These are phyloP conservation scores for Colletotrichum shisoi DNA, from an alignment of 2,329 filamentous ascomycete genomes.

Conservation along the genomic window DNA sequence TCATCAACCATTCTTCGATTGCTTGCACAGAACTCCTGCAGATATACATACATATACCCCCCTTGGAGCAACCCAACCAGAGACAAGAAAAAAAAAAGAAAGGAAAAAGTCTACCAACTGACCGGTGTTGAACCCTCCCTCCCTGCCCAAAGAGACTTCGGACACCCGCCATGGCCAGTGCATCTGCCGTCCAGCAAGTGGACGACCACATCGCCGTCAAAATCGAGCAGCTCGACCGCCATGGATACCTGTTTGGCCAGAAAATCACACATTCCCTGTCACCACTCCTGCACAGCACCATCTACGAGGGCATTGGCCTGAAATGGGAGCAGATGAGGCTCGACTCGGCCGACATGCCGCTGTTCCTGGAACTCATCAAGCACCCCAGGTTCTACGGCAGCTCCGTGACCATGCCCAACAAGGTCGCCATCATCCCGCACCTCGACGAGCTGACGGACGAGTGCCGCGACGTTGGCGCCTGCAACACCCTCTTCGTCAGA, in stretches of 20 bases:
- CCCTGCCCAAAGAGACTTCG: neutral
- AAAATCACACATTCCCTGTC: conserved; percentile 65
- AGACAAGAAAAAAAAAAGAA: neutral
- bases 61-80: neutral
- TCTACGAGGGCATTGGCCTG: conserved; percentile 61
- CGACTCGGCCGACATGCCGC: conserved; percentile 59
- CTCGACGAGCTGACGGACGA: conserved; percentile 78
- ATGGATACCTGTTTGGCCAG: conserved; percentile 66
- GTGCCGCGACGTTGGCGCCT: conserved; percentile 75
- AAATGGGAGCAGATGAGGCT: conserved; percentile 62
- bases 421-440: conserved; percentile 76
- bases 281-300: conserved; percentile 61
- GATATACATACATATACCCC: too few species aligned
- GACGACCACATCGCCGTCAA: conserved; percentile 31
- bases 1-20: neutral
- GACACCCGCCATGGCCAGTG: conserved; percentile 21
- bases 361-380: conserved; percentile 61
- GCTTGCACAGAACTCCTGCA: neutral
- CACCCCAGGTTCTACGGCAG: conserved; percentile 72
- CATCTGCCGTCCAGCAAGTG: conserved; percentile 22
- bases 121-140: neutral
- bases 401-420: conserved; percentile 84
- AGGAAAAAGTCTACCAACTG: neutral
- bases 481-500: conserved; percentile 79
- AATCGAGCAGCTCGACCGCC: conserved; percentile 50